phyloP scores from a whole-genome alignment of 331 rosid species.

The Phaseolus coccineus region DNA sequence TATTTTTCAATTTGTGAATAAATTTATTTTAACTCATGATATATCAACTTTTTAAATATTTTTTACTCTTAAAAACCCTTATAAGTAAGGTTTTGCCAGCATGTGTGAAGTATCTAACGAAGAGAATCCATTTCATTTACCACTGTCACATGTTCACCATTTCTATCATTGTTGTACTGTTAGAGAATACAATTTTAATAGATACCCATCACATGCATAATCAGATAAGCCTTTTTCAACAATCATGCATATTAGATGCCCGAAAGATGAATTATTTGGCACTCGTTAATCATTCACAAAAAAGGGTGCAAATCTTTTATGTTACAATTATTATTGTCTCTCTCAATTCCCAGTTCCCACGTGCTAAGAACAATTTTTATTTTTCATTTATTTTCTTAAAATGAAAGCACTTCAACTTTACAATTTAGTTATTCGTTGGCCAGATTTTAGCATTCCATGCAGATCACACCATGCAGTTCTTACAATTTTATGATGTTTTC shows the following conservation, averaged over 20 bases:
- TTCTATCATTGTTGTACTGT: not conserved
- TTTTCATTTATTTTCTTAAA: not conserved
- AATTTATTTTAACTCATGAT: too few relatives aligned
- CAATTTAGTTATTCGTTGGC: not conserved
- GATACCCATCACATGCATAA: slow-evolving; percentile 13
- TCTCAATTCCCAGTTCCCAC: slow-evolving; percentile 12
- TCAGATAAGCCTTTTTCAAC: not conserved
- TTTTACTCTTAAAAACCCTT: too few relatives aligned
- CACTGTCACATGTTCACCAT: not conserved
- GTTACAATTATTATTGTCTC: not conserved
- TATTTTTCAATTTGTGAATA: too few relatives aligned
- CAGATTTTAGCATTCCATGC: not conserved
- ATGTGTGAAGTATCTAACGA: too few relatives aligned
- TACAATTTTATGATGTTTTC: not conserved
- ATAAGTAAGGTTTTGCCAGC: too few relatives aligned
- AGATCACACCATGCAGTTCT: not conserved
- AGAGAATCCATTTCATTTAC: not conserved
- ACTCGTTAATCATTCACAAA: not conserved
- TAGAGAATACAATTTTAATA: not conserved
- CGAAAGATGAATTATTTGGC: not conserved
- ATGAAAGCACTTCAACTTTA: not conserved
- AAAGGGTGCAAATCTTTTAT: not conserved
- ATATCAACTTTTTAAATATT: too few relatives aligned
- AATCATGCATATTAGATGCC: not conserved
- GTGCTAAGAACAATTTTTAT: not conserved